Evolutionary conservation across 2,329 filamentous ascomycete species (phyloP).

Genomic region (Hymenoscyphus linearis): DNA sequence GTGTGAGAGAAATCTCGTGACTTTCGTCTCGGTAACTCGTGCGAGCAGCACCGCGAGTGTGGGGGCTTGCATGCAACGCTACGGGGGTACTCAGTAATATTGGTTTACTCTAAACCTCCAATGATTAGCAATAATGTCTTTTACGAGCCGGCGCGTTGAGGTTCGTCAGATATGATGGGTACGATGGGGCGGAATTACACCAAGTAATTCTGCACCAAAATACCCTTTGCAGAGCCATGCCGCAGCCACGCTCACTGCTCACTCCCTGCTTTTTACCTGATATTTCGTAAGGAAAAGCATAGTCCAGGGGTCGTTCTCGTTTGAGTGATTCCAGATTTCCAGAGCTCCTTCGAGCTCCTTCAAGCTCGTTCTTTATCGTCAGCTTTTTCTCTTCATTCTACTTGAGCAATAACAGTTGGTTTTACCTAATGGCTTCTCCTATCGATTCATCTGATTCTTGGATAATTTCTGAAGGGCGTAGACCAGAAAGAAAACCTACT

Average conservation of each 20-base stretch:
- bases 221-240: background rate
- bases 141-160: background rate
- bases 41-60: background rate
- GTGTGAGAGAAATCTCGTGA: background rate
- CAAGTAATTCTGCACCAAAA: background rate
- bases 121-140: background rate
- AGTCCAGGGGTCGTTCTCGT: slow-evolving; percentile 1
- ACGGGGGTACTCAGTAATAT: background rate
- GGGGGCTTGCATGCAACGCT: background rate
- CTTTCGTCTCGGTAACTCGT: background rate
- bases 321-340: background rate
- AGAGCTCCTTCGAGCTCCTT: background rate
- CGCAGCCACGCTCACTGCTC: slow-evolving; percentile 1
- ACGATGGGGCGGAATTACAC: slow-evolving; percentile 1
- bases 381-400: background rate
- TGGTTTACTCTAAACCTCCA: background rate
- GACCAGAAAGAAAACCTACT: background rate
- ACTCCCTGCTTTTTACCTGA: background rate
- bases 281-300: slow-evolving; percentile 1
- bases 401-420: background rate
- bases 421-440: background rate
- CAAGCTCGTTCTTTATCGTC: background rate
- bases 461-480: background rate
- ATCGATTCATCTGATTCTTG: background rate
- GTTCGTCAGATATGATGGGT: background rate